These are phyloP conservation scores for Polytolypa hystricis DNA, from an alignment of 2,329 filamentous ascomycete genomes.

Conservation along the genomic window DNA sequence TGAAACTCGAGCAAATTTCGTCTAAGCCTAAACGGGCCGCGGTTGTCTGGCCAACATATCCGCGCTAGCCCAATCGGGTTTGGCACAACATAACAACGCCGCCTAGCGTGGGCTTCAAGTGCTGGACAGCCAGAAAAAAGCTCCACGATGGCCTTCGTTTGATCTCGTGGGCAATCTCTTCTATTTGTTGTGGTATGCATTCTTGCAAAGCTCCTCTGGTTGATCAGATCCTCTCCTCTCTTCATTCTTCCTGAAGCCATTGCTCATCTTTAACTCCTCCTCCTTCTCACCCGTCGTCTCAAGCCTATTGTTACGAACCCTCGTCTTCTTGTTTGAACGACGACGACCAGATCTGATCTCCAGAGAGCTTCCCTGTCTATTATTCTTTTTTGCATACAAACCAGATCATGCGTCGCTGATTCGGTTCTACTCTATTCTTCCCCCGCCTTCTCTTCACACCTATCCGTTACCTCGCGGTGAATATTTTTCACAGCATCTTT, in stretches of 20 bases:
- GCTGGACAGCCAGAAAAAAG: too few relatives aligned
- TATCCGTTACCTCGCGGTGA: too few relatives aligned
- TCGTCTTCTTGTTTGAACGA: background rate
- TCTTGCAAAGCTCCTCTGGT: background rate
- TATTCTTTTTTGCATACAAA: background rate
- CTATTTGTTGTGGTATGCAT: background rate
- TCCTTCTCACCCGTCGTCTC: too few relatives aligned
- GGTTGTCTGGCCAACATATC: conserved; percentile 31
- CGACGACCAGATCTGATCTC: conserved; percentile 1
- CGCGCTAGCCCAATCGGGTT: conserved; percentile 22
- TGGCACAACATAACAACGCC: conserved; percentile 31
- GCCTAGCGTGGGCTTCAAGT: conserved; percentile 17
- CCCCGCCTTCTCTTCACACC: conserved; percentile 9
- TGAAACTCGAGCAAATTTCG: too few relatives aligned
- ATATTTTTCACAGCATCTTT: background rate
- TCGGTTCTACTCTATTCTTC: conserved; percentile 13
- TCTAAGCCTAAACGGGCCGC: conserved; percentile 7
- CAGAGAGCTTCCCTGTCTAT: background rate
- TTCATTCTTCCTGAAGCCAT: background rate
- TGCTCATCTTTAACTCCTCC: too few relatives aligned
- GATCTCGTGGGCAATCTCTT: too few relatives aligned
- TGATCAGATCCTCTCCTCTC: background rate
- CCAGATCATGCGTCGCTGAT: conserved; percentile 1
- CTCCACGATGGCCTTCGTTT: too few relatives aligned
- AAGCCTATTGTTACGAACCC: background rate